Percentiles rank a stretch among this genome's conserved stretches.
phyloP scores from a whole-genome alignment of 805 yeast genomes.

The Phaffomyces thermotolerans region DNA sequence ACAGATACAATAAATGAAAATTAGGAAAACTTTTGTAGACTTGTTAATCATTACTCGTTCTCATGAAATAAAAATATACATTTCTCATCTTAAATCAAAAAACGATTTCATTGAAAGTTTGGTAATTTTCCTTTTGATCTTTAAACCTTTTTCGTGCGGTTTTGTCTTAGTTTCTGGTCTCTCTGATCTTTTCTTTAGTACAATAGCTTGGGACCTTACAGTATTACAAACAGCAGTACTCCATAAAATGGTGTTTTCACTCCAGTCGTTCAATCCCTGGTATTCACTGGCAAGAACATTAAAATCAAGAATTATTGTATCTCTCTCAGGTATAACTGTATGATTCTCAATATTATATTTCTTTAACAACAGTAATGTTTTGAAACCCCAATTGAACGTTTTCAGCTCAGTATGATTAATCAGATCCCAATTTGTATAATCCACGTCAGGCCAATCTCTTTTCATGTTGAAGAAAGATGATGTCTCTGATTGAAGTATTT shows the following conservation, averaged over 20 bases:
- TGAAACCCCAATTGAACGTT: conserved; percentile 16
- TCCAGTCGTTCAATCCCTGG: not conserved
- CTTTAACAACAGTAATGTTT: conserved; percentile 9
- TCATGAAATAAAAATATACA: too few relatives aligned
- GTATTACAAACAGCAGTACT: conserved; percentile 1
- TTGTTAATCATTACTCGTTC: too few relatives aligned
- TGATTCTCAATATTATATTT: conserved; percentile 5
- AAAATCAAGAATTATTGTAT: conserved; percentile 15
- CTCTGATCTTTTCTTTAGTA: conserved; percentile 8
- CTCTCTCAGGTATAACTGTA: not conserved
- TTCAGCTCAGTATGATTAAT: conserved; percentile 6
- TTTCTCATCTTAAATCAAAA: conserved; percentile 13
- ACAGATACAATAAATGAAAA: not conserved
- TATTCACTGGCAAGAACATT: conserved; percentile 11
- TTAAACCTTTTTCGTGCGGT: not conserved
- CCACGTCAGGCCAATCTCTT: conserved; percentile 15
- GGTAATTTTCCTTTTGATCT: conserved; percentile 6
- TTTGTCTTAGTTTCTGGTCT: not conserved
- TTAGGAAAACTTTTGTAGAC: not conserved
- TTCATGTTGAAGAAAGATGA: conserved; percentile 5
- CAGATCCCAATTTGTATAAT: conserved; percentile 14
- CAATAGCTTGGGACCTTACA: conserved; percentile 8
- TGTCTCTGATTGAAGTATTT: conserved; percentile 7
- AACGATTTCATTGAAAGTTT: conserved; percentile 12
- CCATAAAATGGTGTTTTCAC: conserved; percentile 13